Percentiles rank a stretch among this genome's conserved stretches.
Conservation (phyloP, 306 rosid species). For the Fragaria nilgerrensis region DNA sequence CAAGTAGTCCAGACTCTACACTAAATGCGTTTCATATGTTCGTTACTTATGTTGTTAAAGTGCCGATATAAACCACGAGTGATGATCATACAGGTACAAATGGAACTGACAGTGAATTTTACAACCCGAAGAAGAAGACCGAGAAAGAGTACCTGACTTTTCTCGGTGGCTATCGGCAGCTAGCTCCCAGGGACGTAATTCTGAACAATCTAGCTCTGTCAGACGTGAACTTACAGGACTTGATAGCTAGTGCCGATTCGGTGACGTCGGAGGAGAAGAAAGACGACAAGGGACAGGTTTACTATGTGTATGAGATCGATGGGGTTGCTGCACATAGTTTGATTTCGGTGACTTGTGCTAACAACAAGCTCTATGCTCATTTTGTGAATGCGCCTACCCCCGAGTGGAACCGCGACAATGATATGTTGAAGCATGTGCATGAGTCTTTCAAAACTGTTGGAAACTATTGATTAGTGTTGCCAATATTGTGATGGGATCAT, state of each 20-base stretch:
- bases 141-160: conserved; percentile 80
- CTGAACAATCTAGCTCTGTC: conserved; percentile 74
- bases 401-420: conserved; percentile 77
- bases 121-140: conserved; percentile 67
- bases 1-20: background rate
- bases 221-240: conserved; percentile 78
- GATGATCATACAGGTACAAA: conserved; percentile 35
- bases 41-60: background rate
- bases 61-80: background rate
- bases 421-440: conserved; percentile 72
- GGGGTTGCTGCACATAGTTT: conserved; percentile 69
- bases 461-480: conserved; percentile 22
- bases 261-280: conserved; percentile 66
- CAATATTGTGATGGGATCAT: background rate
- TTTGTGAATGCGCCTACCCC: conserved; percentile 82
- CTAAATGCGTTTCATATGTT: background rate
- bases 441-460: conserved; percentile 76
- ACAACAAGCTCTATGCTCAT: conserved; percentile 86
- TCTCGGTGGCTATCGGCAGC: conserved; percentile 61
- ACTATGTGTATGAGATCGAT: conserved; percentile 78
- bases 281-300: conserved; percentile 70
- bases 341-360: conserved; percentile 81
- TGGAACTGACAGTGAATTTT: conserved; percentile 85
- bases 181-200: conserved; percentile 69
- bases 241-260: conserved; percentile 54